Evolutionary conservation across 2,329 filamentous ascomycete species (phyloP).

Genomic region (Chaetomium strumarium): DNA sequence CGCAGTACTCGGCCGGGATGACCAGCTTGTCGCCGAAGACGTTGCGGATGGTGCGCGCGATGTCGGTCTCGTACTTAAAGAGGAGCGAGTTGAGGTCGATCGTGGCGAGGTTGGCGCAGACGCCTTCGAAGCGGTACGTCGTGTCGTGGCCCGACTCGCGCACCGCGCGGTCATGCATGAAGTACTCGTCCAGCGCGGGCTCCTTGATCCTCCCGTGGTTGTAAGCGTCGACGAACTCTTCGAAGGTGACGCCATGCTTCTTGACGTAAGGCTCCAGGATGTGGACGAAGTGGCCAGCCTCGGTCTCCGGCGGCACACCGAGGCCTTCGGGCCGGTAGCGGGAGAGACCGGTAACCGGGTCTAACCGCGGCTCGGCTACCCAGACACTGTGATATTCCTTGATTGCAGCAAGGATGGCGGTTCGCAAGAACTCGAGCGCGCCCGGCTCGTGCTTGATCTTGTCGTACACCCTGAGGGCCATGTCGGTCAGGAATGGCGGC

Average conservation of each 20-base stretch:
- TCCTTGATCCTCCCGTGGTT: constrained; percentile 71
- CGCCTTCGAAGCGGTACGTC: constrained; percentile 81
- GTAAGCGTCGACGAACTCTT: constrained; percentile 84
- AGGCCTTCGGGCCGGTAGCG: constrained; percentile 77
- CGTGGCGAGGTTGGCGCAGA: constrained; percentile 83
- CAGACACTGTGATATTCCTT: constrained; percentile 94
- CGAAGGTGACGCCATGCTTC: constrained; percentile 76
- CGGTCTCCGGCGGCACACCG: constrained; percentile 87
- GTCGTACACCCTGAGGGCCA: constrained; percentile 90
- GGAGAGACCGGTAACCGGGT: constrained; percentile 72
- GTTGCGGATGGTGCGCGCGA: constrained; percentile 76
- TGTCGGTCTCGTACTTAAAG: constrained; percentile 96
- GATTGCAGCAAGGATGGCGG: constrained; percentile 81
- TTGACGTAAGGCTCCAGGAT: constrained; percentile 74
- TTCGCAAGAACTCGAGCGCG: constrained; percentile 72
- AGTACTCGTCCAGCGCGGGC: constrained; percentile 90
- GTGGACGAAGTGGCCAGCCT: constrained; percentile 79
- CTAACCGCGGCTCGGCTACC: constrained; percentile 71
- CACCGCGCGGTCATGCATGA: constrained; percentile 90
- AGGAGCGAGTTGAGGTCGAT: constrained; percentile 91
- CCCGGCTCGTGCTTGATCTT: constrained; percentile 82
- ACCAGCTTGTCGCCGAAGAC: constrained; percentile 76
- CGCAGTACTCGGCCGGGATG: constrained; percentile 79
- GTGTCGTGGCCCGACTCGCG: constrained; percentile 97
- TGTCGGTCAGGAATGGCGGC: constrained; percentile 94